Base-by-base conservation (phyloP, 176 grass and related monocot genomes). In the Panicum miliaceum region DNA sequence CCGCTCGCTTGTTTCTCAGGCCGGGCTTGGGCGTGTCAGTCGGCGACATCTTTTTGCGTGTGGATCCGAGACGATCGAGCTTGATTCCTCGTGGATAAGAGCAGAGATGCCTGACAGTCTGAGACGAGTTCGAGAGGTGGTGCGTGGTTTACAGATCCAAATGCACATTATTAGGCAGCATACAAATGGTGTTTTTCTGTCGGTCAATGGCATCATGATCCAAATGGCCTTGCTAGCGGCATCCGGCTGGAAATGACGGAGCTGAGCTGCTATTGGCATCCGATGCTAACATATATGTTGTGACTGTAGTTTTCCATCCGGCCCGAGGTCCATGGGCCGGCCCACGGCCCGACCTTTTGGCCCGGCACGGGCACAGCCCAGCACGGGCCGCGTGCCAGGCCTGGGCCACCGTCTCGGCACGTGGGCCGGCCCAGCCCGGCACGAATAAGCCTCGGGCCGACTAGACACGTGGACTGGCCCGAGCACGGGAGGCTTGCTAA, bases 1-100 rank as follows among this genome's bases (percentile, higher is more conserved):
- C 13, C 42, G 23, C 26, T 12, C 16, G 2, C 43, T 58, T 23
- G 22, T 58, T 60, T 52, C 35, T 10, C 32, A 41, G 34, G 41
- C 29, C 29, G 29, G 27, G 52, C 52, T 74, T 51, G 46, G 46
- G 46, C 2, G 34, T 2, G 56, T 4, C 22, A 19, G 22, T 58
- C 56, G 35, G 42, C 32, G 8, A 7, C 68, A 73, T 62, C 54
- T 48, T 46, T 62, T 36, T 50, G 4, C 56, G 15, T 74, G 57
- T 46, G 57, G 47, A 37, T 64, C 27, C 12, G 70, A 73, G 70
- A 14, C 50, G 45, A 19, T 18, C 56, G 15, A 64, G 22, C 35
- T 75, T 64, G 12, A 60, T 60, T 60, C 57, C 58, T 12, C 47
- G 14, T 27, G 29, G 70, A 83, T 84, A 29, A 75, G 42, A 27